Conservation (phyloP, 2,329 filamentous ascomycete genomes). For the Fusarium drepaniforme region DNA sequence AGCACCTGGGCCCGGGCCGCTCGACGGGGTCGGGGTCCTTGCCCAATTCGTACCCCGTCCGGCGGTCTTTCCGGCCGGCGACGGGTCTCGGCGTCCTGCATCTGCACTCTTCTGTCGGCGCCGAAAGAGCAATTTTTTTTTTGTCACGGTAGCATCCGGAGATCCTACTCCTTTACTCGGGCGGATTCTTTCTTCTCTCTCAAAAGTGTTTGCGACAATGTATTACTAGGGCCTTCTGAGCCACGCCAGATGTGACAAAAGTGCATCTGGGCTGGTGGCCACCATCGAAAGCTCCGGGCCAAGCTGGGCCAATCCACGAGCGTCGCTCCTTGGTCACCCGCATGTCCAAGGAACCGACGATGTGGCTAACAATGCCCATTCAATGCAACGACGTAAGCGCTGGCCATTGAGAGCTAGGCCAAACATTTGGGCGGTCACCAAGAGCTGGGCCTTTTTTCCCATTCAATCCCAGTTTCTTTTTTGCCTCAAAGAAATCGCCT, state of each 20-base stretch:
- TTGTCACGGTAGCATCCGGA: not conserved
- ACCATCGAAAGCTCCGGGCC: conserved; percentile 20
- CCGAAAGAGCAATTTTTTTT: not conserved
- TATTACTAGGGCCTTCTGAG: not conserved
- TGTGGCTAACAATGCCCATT: conserved; percentile 7
- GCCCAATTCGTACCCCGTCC: conserved; percentile 25
- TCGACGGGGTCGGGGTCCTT: conserved; percentile 31
- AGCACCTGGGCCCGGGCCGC: conserved; percentile 32
- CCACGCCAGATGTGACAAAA: conserved; percentile 1
- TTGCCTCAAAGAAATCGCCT: not conserved
- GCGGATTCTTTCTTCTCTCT: not conserved
- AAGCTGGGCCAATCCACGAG: conserved; percentile 1
- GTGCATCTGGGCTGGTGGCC: conserved; percentile 1
- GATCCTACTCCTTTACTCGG: not conserved
- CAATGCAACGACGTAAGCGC: conserved; percentile 21
- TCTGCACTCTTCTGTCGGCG: not conserved
- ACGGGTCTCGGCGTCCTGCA: conserved; percentile 21
- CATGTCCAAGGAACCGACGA: conserved; percentile 9
- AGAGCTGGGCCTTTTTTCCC: not conserved
- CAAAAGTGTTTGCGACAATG: not conserved
- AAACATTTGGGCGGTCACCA: conserved; percentile 20
- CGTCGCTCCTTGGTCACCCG: conserved; percentile 6
- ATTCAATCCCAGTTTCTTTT: not conserved
- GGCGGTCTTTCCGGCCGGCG: conserved; percentile 15
- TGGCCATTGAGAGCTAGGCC: conserved; percentile 2